Conservation (phyloP, 2,329 filamentous ascomycete species). For the Sclerotinia glacialis region DNA sequence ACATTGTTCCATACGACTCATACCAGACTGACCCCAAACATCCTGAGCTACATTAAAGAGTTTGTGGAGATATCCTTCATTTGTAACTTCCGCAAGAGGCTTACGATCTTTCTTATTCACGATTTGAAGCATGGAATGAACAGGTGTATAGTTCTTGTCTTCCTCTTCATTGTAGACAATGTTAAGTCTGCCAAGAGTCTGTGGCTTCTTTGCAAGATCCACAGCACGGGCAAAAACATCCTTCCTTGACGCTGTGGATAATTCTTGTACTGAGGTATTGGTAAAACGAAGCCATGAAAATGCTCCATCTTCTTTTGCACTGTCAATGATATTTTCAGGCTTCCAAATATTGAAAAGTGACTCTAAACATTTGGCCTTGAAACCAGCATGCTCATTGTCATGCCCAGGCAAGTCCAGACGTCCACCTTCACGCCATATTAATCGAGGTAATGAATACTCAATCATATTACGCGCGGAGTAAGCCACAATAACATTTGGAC, state of each 20-base stretch:
- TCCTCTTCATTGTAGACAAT: conserved; percentile 68
- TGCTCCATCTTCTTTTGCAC: conserved; percentile 56
- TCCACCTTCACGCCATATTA: conserved; percentile 79
- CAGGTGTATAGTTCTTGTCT: conserved; percentile 62
- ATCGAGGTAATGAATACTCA: conserved; percentile 75
- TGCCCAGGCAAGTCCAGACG: conserved; percentile 70
- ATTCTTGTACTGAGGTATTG: conserved; percentile 71
- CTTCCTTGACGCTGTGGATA: conserved; percentile 64
- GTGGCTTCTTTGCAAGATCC: conserved; percentile 52
- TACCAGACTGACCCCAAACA: conserved; percentile 65
- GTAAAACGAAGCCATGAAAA: conserved; percentile 93
- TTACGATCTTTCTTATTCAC: conserved; percentile 64
- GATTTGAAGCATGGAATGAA: conserved; percentile 80
- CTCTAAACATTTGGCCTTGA: conserved; percentile 71
- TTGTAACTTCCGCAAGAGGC: conserved; percentile 66
- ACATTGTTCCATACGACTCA: conserved; percentile 77
- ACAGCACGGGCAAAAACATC: conserved; percentile 73
- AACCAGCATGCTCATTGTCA: conserved; percentile 74
- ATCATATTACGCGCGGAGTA: conserved; percentile 89
- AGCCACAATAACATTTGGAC: conserved; percentile 70
- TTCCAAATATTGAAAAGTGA: conserved; percentile 91
- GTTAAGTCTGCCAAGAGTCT: conserved; percentile 64
- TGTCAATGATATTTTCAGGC: conserved; percentile 70
- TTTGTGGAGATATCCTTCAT: conserved; percentile 67
- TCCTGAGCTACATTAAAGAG: conserved; percentile 75